A percentile compares a stretch with the other conserved stretches of the same genome.
These are phyloP conservation scores for Terana coerulea DNA, from an alignment of 768 basidiomycete species.

Conservation along the genomic window DNA sequence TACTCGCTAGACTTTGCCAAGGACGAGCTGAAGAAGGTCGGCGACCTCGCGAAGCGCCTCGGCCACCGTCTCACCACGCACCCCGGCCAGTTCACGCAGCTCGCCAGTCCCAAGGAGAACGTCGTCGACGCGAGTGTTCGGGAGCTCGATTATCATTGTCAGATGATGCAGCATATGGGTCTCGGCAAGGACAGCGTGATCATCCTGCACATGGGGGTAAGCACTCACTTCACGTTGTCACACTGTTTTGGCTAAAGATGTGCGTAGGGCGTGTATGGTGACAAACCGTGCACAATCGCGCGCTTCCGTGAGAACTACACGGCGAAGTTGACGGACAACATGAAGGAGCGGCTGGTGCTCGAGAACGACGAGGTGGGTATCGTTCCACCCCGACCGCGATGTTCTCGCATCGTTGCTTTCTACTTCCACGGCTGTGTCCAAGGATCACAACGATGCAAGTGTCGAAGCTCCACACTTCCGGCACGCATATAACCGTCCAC, in stretches of 20 bases:
- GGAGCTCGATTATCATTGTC: conserved; percentile 78
- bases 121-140: conserved; percentile 76
- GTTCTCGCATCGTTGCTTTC: not conserved
- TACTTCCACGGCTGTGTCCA: not conserved
- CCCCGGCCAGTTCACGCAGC: conserved; percentile 81
- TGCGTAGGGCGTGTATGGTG: conserved; percentile 68
- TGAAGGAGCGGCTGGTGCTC: conserved; percentile 74
- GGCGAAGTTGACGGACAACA: conserved; percentile 52
- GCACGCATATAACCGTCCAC: too few relatives aligned
- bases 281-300: conserved; percentile 66
- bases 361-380: conserved; percentile 91
- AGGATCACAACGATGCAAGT: too few relatives aligned
- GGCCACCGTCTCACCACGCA: conserved; percentile 76
- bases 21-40: conserved; percentile 40
- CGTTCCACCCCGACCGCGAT: too few relatives aligned
- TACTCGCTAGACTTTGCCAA: conserved; percentile 79
- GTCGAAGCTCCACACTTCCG: too few relatives aligned
- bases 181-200: conserved; percentile 82
- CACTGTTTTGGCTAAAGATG: not conserved
- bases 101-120: conserved; percentile 72
- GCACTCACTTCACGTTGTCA: conserved; percentile 25
- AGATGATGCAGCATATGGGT: conserved; percentile 85
- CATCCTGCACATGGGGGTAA: conserved; percentile 79
- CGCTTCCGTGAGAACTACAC: conserved; percentile 72
- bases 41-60: conserved; percentile 43